Base-by-base conservation (phyloP, 495 filamentous ascomycete genomes). In the Penicillium silybi region DNA sequence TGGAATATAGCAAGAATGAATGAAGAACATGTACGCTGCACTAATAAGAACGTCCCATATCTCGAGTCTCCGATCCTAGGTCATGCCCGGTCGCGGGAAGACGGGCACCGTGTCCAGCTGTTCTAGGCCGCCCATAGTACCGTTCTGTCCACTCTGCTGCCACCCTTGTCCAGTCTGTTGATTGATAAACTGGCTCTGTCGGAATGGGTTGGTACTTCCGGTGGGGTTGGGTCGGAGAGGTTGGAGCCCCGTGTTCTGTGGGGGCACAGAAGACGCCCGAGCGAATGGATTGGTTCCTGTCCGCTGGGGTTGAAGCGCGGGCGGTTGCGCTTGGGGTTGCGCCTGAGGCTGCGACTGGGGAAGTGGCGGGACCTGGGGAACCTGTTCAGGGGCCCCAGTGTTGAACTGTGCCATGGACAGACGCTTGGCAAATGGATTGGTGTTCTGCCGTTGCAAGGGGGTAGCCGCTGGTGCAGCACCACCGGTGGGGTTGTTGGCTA, bases 151-250 rank as follows among this genome's bases (percentile, higher is more conserved):
- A 47, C 83, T 82, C 35, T 79, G 79, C 58, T 95, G 92, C 89
- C 93, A 96, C 13, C 88, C 87, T 65, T 86, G 78, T 0, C 92
- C 91, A 2, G 89, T 96, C 32, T 84, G 80, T 60, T 92, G 88
- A 58, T 95, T 91, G 29, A 93, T 84, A 58, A 96, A 95, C 0
- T 84, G 80, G 45, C 85, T 87, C 65, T 96, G 90, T 8, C 92
- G 81, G 81, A 97, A 97, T 1, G 92, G 92, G 65, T 97, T 97
- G 15, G 92, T 97, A 60, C 84, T 91, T 7, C 91, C 92, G 2
- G 93, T 96, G 4, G 84, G 81, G 52, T 86, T 80, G 3, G 88
- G 71, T 52, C 82, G 83, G 8, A 90, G 65, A 17, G 80, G 72
- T 29, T 74, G 69, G n/a, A 73, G 46, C 4, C 62, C 63, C 45